These are phyloP conservation scores for Sphagnum contortum DNA, from an alignment of 225 moss, liverwort and hornwort species.

Conservation along the genomic window DNA sequence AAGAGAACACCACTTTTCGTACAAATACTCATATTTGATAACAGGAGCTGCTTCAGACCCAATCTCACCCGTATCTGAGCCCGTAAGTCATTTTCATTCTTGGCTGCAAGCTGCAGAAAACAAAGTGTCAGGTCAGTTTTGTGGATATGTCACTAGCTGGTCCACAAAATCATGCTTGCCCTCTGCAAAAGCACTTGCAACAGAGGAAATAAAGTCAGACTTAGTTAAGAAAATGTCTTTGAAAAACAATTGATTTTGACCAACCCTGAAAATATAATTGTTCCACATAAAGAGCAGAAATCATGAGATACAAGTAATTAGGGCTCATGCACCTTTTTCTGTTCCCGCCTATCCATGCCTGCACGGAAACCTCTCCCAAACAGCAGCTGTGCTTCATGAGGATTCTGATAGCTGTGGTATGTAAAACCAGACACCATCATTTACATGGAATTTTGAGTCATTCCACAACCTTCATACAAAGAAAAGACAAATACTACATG, in stretches of 20 bases:
- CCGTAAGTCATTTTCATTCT: conserved; percentile 92
- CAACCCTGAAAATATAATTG: background rate
- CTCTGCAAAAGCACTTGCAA: background rate
- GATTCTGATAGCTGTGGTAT: conserved; percentile 65
- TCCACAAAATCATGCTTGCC: background rate
- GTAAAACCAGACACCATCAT: background rate
- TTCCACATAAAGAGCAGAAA: no score
- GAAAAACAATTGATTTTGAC: background rate
- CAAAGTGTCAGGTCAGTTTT: conserved; percentile 10
- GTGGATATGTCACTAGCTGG: background rate
- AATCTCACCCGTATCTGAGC: conserved; percentile 72
- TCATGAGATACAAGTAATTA: no score
- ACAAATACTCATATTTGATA: no score
- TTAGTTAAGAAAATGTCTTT: background rate
- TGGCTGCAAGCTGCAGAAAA: conserved; percentile 78
- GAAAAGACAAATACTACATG: no score
- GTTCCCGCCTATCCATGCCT: conserved; percentile 98
- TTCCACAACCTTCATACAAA: no score
- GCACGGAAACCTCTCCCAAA: conserved; percentile 99
- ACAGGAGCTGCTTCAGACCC: background rate
- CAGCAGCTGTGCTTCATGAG: conserved; percentile 95
- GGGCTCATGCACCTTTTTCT: conserved; percentile 58
- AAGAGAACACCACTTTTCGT: no score
- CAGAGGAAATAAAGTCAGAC: background rate
- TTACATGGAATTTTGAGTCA: no score